Percentiles rank a stretch among this genome's conserved stretches.
Evolutionary conservation across 371 early-diverging fungal genomes (phyloP).

Genomic region (Mucor irregularis): DNA sequence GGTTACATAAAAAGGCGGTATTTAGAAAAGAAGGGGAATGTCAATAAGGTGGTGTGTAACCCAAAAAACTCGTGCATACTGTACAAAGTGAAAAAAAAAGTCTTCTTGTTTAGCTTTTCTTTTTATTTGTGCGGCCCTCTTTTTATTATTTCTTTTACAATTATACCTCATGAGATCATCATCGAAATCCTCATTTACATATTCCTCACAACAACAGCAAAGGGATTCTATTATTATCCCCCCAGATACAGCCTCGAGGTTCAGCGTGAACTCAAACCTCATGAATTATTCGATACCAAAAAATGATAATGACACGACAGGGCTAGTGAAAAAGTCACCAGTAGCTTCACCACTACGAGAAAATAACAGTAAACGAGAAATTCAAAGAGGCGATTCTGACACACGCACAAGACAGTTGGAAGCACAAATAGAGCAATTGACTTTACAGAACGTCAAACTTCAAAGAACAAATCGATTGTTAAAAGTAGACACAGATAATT

Average conservation of each 20-base stretch:
- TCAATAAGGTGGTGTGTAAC: slow-evolving; percentile 17
- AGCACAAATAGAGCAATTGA: slow-evolving; percentile 45
- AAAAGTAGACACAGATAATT: slow-evolving; percentile 51
- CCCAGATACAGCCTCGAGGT: slow-evolving; percentile 24
- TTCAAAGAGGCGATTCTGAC: slow-evolving; percentile 41
- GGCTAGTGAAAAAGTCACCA: not conserved
- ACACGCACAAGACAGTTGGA: slow-evolving; percentile 43
- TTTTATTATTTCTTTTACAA: not conserved
- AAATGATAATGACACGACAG: slow-evolving; percentile 9
- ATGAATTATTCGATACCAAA: slow-evolving; percentile 59
- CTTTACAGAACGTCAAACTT: slow-evolving; percentile 50
- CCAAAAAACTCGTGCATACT: slow-evolving; percentile 19
- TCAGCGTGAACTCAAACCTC: slow-evolving; percentile 50
- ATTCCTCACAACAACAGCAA: not conserved
- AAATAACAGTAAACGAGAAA: slow-evolving; percentile 23
- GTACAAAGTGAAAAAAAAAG: not conserved
- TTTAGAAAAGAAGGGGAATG: slow-evolving; percentile 5
- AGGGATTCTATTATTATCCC: slow-evolving; percentile 11
- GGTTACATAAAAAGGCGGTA: not conserved
- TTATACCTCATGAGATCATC: not conserved
- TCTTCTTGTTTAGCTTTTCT: not conserved
- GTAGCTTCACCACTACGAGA: not conserved
- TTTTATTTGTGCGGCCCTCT: slow-evolving; percentile 2
- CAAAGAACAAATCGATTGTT: slow-evolving; percentile 50
- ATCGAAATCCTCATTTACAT: not conserved